phyloP scores from a whole-genome alignment of 768 basidiomycete genomes.

The Leccinum obscurum region DNA sequence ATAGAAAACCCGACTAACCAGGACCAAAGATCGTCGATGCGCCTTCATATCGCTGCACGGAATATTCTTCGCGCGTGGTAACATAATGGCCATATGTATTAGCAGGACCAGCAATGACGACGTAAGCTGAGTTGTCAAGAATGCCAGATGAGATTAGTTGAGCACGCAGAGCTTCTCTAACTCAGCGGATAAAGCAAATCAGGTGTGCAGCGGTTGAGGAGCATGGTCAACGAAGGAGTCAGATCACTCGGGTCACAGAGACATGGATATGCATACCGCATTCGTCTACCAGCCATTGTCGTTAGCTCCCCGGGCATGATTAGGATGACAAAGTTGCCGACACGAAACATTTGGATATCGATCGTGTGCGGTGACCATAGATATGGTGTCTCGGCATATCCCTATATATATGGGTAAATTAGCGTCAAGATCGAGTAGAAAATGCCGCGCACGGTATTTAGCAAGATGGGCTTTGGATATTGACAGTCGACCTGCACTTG shows the following conservation, averaged over 20 bases:
- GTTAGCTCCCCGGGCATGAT: conserved; percentile 79
- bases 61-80: conserved; percentile 71
- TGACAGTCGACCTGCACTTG: conserved; percentile 69
- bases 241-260: background rate
- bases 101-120: conserved; percentile 79
- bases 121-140: conserved; percentile 66
- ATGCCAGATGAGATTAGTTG: conserved; percentile 62
- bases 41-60: conserved; percentile 77
- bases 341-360: conserved; percentile 74
- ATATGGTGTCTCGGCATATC: conserved; percentile 66
- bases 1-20: conserved; percentile 43
- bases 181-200: background rate
- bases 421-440: background rate
- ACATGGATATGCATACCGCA: conserved; percentile 50
- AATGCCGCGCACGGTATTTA: conserved; percentile 49
- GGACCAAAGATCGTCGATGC: conserved; percentile 78
- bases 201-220: background rate
- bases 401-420: conserved; percentile 41
- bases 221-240: background rate
- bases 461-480: conserved; percentile 72
- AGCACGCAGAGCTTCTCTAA: conserved; percentile 66
- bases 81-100: conserved; percentile 80
- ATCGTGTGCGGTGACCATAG: conserved; percentile 74
- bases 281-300: conserved; percentile 77
- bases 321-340: conserved; percentile 74